Conservation (phyloP, 345 rosid species). For the Sonneratia alba region DNA sequence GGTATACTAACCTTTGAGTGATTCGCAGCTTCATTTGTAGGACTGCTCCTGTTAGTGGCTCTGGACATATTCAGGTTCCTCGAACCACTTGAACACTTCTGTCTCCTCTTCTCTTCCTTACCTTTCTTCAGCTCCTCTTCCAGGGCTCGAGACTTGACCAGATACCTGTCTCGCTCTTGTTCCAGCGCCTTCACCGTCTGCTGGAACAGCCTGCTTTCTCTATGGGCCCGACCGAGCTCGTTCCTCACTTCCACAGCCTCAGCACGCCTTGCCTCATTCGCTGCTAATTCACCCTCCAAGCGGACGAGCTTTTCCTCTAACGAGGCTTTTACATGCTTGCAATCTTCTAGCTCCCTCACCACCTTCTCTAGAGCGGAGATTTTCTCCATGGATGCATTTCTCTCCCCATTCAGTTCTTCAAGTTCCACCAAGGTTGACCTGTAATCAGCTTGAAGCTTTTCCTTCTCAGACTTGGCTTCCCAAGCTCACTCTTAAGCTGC, state of each 20-base stretch:
- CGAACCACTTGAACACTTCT: slow-evolving; percentile 8
- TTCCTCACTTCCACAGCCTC: slow-evolving; percentile 26
- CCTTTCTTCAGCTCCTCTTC: slow-evolving; percentile 29
- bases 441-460: slow-evolving; percentile 25
- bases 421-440: slow-evolving; percentile 20
- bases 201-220: slow-evolving; percentile 31
- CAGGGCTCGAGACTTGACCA: slow-evolving; percentile 23
- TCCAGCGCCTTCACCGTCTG: slow-evolving; percentile 30
- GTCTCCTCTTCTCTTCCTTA: slow-evolving; percentile 26
- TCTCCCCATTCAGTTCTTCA: slow-evolving; percentile 29
- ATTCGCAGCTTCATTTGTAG: slow-evolving; percentile 3
- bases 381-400: slow-evolving; percentile 17
- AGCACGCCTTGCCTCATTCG: slow-evolving; percentile 18
- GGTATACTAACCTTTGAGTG: slow-evolving; percentile 11
- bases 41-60: slow-evolving; percentile 10
- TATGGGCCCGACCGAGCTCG: slow-evolving; percentile 27
- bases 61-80: slow-evolving; percentile 2
- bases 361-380: slow-evolving; percentile 23
- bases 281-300: slow-evolving; percentile 20
- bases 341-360: slow-evolving; percentile 29
- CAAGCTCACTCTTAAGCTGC: slow-evolving; percentile 27
- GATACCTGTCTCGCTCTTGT: slow-evolving; percentile 27
- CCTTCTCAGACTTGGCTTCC: slow-evolving; percentile 22
- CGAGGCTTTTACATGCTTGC: slow-evolving; percentile 15
- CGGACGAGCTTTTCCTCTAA: slow-evolving; percentile 32